Evolutionary conservation across 768 basidiomycete genomes (phyloP).

Genomic region (Tremella mesenterica): DNA sequence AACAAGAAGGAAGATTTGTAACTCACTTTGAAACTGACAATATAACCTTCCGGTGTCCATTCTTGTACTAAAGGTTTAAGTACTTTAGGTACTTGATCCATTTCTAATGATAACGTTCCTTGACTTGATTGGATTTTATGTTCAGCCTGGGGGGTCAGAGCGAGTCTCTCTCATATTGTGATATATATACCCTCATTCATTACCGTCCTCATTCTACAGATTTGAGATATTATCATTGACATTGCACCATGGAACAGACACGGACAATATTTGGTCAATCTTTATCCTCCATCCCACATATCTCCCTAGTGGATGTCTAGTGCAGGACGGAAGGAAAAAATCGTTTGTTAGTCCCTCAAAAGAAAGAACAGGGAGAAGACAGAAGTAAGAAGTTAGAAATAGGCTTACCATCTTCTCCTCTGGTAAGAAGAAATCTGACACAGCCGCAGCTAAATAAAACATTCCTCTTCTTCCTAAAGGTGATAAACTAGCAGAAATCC

Average conservation of each 20-base stretch:
- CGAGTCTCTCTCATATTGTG: no score
- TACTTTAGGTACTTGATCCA: conserved; percentile 98
- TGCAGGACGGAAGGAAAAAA: no score
- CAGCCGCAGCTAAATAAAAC: conserved; percentile 96
- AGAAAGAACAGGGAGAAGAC: no score
- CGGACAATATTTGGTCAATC: no score
- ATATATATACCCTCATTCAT: no score
- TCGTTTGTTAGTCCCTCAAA: not conserved
- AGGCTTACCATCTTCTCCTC: conserved; percentile 71
- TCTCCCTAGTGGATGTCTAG: no score
- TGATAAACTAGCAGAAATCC: conserved; percentile 67
- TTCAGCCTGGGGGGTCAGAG: conserved; percentile 78
- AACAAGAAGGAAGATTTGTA: not conserved
- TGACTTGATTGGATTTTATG: conserved; percentile 98
- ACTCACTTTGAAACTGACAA: conserved; percentile 91
- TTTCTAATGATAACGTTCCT: conserved; percentile 84
- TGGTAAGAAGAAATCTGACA: conserved; percentile 96
- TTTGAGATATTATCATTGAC: not conserved
- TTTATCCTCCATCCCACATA: not conserved
- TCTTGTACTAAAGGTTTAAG: conserved; percentile 86
- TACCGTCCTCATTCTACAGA: not conserved
- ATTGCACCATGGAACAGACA: no score
- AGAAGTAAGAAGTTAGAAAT: not conserved
- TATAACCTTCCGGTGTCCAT: conserved; percentile 82
- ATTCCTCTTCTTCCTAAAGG: conserved; percentile 62